phyloP scores from a whole-genome alignment of 2,329 filamentous ascomycete species.

The Venturia oleaginea region DNA sequence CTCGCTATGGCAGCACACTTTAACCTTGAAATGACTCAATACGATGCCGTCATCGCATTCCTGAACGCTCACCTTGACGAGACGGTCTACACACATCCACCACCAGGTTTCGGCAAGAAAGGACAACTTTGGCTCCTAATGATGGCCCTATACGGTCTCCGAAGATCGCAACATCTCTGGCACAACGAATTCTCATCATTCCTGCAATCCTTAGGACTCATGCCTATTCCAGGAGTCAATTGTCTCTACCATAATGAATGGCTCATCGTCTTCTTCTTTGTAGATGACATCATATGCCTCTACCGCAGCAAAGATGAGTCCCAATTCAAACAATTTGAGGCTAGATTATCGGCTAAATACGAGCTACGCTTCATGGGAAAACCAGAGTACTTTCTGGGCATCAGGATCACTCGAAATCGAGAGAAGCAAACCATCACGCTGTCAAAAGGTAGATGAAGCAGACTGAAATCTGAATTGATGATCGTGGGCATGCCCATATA shows the following conservation, averaged over 20 bases:
- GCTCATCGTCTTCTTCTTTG: background rate
- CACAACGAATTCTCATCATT: background rate
- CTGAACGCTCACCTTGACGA: background rate
- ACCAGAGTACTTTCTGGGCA: background rate
- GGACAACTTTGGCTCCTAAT: too few relatives aligned
- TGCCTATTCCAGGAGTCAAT: background rate
- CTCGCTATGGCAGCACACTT: too few relatives aligned
- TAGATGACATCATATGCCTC: background rate
- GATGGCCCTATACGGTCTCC: too few relatives aligned
- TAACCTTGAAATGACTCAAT: background rate
- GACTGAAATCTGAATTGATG: too few relatives aligned
- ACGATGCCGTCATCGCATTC: background rate
- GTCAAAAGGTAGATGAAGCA: too few relatives aligned
- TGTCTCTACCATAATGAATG: background rate
- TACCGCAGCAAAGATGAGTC: background rate
- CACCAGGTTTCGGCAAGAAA: background rate
- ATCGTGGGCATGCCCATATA: too few relatives aligned
- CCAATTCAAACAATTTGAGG: background rate
- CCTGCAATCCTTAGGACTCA: background rate
- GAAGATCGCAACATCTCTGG: background rate
- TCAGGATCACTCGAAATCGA: background rate
- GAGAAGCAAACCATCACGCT: background rate
- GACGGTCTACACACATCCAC: background rate
- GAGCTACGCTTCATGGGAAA: background rate
- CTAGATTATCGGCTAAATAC: background rate